phyloP scores from a whole-genome alignment of 371 early-diverging fungal species.

The Apophysomyces variabilis region DNA sequence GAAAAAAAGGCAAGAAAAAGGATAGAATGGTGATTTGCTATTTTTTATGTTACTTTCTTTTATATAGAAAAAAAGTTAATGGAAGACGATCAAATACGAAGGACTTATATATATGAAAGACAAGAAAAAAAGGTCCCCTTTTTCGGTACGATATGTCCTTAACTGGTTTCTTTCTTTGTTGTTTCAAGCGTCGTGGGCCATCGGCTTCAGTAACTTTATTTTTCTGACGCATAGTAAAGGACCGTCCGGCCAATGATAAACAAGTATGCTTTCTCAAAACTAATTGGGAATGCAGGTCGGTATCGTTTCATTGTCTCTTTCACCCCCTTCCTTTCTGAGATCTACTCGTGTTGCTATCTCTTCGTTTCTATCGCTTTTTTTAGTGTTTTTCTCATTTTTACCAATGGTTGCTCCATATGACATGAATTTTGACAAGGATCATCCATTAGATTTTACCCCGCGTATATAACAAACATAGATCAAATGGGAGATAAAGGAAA shows the following conservation, averaged over 20 bases:
- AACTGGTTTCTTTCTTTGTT: slow-evolving; percentile 4
- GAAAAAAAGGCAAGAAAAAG: too few species aligned
- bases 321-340: background rate
- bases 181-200: background rate
- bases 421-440: background rate
- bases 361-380: background rate
- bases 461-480: background rate
- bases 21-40: too few species aligned
- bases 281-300: background rate
- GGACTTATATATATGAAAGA: too few species aligned
- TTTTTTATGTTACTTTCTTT: too few species aligned
- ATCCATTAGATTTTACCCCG: background rate
- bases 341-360: background rate
- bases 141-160: background rate
- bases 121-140: background rate
- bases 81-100: too few species aligned
- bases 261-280: background rate
- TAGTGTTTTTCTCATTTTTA: background rate
- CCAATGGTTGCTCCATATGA: background rate
- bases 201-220: background rate
- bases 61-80: too few species aligned
- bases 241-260: background rate
- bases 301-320: background rate
- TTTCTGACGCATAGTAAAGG: background rate
- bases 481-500: background rate